Conservation (phyloP, 2,329 filamentous ascomycete genomes). For the Alternaria alternata region DNA sequence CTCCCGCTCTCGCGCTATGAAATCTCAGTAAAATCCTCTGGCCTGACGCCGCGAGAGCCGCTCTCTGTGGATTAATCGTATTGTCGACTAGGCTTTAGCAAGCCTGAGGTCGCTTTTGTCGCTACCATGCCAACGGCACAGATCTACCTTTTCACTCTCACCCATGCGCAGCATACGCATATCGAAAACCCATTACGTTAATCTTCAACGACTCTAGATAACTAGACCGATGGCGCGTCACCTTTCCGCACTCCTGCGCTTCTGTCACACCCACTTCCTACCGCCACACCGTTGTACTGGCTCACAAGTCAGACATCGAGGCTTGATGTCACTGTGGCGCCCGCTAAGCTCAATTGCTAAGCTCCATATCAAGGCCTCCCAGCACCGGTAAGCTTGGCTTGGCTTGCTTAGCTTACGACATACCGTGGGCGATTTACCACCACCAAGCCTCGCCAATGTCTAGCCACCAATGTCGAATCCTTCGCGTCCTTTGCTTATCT, state of each 20-base stretch:
- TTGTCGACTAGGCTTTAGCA: conserved; percentile 5
- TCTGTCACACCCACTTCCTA: conserved; percentile 2
- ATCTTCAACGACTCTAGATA: background rate
- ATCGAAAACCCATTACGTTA: background rate
- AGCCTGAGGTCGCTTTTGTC: conserved; percentile 11
- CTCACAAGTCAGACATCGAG: background rate
- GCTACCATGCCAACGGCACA: conserved; percentile 1
- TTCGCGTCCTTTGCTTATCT: conserved; percentile 4
- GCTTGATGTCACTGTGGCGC: conserved; percentile 17
- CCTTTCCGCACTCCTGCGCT: background rate
- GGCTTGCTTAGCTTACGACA: conserved; percentile 19
- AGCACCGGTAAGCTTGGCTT: conserved; percentile 12
- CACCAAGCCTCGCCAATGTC: conserved; percentile 16
- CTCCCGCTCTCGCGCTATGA: conserved; percentile 13
- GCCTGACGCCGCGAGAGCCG: conserved; percentile 18
- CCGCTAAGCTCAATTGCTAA: conserved; percentile 14
- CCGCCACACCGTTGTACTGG: conserved; percentile 1
- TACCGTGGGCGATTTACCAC: conserved; percentile 1
- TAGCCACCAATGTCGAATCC: background rate
- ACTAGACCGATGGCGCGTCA: background rate
- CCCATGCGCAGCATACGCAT: background rate
- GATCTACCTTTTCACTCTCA: background rate
- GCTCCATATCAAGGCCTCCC: conserved; percentile 9
- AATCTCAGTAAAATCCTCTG: conserved; percentile 22
- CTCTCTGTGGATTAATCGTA: conserved; percentile 1